Conservation (phyloP, 768 basidiomycete genomes). For the Naganishia vaughanmartiniae region DNA sequence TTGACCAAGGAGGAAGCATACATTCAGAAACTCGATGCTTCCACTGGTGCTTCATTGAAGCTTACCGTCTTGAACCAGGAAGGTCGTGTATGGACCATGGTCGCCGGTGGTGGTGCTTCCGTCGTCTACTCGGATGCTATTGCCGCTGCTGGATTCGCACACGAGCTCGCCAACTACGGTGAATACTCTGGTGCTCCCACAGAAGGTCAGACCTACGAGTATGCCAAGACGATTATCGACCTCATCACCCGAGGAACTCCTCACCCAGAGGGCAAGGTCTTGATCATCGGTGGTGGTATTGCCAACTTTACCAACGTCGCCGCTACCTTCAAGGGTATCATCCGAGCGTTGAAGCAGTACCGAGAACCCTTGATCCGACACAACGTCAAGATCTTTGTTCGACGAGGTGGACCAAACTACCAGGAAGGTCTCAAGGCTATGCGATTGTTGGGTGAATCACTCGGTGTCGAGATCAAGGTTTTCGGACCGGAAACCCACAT, state of each 20-base stretch:
- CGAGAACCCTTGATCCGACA: slow-evolving; percentile 77
- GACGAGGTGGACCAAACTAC: slow-evolving; percentile 98
- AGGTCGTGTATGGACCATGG: slow-evolving; percentile 99
- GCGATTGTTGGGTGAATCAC: slow-evolving; percentile 89
- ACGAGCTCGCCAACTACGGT: slow-evolving; percentile 98
- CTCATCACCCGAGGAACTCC: slow-evolving; percentile 87
- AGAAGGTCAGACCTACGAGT: slow-evolving; percentile 98
- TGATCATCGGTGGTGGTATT: slow-evolving; percentile 99
- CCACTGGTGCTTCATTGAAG: slow-evolving; percentile 96
- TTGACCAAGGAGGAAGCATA: slow-evolving; percentile 98
- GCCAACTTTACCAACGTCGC: slow-evolving; percentile 99
- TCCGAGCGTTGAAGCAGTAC: slow-evolving; percentile 90
- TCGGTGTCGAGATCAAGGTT: slow-evolving; percentile 94
- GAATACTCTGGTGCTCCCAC: slow-evolving; percentile 98
- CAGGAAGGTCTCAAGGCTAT: slow-evolving; percentile 98
- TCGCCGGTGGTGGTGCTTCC: slow-evolving; percentile 74
- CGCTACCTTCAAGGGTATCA: slow-evolving; percentile 99
- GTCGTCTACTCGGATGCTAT: slow-evolving; percentile 63
- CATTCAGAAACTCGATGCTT: slow-evolving; percentile 95
- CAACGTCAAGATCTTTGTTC: slow-evolving; percentile 90
- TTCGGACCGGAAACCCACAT: slow-evolving; percentile 98
- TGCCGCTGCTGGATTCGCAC: slow-evolving; percentile 87
- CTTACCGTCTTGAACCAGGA: slow-evolving; percentile 92
- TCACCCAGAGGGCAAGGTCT: slow-evolving; percentile 82
- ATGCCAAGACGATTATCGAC: slow-evolving; percentile 97